A percentile compares a stretch with the other conserved stretches of the same genome.
phyloP scores from a whole-genome alignment of 805 yeast species.

The Sugiyamaella floridensis region DNA sequence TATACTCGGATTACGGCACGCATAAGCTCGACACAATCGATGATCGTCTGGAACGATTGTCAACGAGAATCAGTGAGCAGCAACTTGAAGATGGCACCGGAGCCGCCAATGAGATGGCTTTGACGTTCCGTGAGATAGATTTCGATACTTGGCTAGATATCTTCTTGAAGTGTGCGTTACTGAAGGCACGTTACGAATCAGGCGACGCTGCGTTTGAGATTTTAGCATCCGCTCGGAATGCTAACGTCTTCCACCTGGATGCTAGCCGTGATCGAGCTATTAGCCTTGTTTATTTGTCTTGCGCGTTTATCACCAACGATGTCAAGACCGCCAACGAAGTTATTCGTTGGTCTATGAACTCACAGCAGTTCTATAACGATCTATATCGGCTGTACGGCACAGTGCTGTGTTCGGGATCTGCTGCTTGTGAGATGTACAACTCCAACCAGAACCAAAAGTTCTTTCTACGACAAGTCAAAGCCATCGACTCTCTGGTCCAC shows the following conservation, averaged over 20 bases:
- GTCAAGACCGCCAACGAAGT: slow-evolving; percentile 47
- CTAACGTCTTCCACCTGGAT: slow-evolving; percentile 70
- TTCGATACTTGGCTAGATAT: slow-evolving; percentile 81
- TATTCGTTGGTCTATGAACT: slow-evolving; percentile 56
- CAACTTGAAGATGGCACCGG: slow-evolving; percentile 31
- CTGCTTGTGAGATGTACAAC: slow-evolving; percentile 54
- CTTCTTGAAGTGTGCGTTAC: slow-evolving; percentile 70
- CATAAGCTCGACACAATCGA: slow-evolving; percentile 50
- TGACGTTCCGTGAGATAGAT: slow-evolving; percentile 63
- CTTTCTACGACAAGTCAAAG: slow-evolving; percentile 81
- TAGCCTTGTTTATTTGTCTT: slow-evolving; percentile 60
- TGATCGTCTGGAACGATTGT: slow-evolving; percentile 36
- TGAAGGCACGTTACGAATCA: slow-evolving; percentile 53
- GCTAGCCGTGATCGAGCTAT: slow-evolving; percentile 52
- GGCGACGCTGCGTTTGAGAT: slow-evolving; percentile 61
- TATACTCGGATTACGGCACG: slow-evolving; percentile 52
- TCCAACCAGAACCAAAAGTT: slow-evolving; percentile 85
- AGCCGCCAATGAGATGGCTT: slow-evolving; percentile 22
- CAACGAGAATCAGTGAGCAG: slow-evolving; percentile 16
- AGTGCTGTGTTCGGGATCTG: slow-evolving; percentile 55
- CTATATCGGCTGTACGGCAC: slow-evolving; percentile 60
- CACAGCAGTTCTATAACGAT: slow-evolving; percentile 69
- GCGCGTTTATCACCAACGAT: slow-evolving; percentile 46
- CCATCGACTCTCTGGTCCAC: slow-evolving; percentile 64
- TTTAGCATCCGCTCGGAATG: slow-evolving; percentile 65